Evolutionary conservation across 2,329 filamentous ascomycete genomes (phyloP).

Genomic region (Calonectria fujianensis): DNA sequence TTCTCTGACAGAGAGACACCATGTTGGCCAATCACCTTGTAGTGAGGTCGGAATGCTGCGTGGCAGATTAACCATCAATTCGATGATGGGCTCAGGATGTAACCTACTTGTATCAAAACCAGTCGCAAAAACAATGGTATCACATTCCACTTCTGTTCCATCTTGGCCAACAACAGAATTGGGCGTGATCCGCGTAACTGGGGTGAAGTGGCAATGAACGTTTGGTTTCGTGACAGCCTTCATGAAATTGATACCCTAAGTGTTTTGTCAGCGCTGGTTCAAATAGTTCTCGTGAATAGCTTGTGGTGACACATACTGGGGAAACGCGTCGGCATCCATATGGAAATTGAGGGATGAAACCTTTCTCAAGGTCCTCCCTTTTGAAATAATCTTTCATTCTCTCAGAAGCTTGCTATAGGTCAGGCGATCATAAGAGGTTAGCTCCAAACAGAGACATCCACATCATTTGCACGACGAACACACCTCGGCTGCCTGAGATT

Average conservation of each 20-base stretch:
- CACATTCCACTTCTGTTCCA: conserved; percentile 11
- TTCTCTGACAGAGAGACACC: conserved; percentile 1
- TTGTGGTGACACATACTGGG: not conserved
- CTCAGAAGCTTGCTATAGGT: not conserved
- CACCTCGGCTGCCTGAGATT: not conserved
- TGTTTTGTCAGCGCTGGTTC: not conserved
- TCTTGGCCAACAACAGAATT: not conserved
- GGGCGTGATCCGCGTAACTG: not conserved
- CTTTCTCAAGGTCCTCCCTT: not conserved
- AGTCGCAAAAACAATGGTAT: conserved; percentile 3
- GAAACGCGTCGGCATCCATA: conserved; percentile 6
- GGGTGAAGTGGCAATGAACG: conserved; percentile 3
- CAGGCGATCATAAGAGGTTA: not conserved
- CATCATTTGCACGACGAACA: not conserved
- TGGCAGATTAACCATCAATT: not conserved
- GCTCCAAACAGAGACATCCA: not conserved
- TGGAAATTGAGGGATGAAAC: not conserved
- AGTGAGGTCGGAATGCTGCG: conserved; percentile 8
- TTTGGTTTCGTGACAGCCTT: conserved; percentile 6
- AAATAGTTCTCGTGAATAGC: too few relatives aligned
- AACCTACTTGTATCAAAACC: not conserved
- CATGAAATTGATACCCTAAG: conserved; percentile 4
- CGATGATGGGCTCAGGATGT: too few relatives aligned
- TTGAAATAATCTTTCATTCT: not conserved
- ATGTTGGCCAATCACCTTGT: not conserved